These are phyloP conservation scores for Aspergillus jensenii DNA, from an alignment of 2,329 filamentous ascomycete species.

Conservation along the genomic window DNA sequence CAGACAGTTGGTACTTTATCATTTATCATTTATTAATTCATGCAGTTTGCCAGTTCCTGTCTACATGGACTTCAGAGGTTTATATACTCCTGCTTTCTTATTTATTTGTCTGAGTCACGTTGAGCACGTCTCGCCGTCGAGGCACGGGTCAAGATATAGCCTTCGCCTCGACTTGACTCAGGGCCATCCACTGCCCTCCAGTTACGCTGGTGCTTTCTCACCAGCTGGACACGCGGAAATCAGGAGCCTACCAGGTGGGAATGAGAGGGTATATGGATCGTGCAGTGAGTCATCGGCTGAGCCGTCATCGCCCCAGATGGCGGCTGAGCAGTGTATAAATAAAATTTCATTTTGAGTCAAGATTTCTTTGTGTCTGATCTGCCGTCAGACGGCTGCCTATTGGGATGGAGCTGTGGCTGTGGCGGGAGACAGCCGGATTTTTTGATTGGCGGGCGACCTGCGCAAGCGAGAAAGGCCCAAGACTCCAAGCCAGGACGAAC, in stretches of 20 bases:
- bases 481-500: no score
- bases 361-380: background rate
- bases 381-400: conserved; percentile 6
- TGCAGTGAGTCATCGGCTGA: conserved; percentile 4
- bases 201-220: background rate
- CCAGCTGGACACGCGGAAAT: background rate
- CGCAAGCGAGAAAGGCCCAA: no score
- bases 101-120: conserved; percentile 10
- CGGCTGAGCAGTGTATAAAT: conserved; percentile 10
- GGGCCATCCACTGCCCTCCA: background rate
- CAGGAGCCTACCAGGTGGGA: conserved; percentile 8
- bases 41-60: no score
- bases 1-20: background rate
- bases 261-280: conserved; percentile 1
- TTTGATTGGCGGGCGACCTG: no score
- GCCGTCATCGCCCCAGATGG: conserved; percentile 1
- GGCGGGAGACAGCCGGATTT: no score
- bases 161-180: background rate
- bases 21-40: no score
- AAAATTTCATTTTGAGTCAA: background rate
- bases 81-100: conserved; percentile 3
- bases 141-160: conserved; percentile 6
- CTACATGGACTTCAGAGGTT: background rate
- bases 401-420: conserved; percentile 10
- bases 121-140: background rate